Base-by-base conservation (phyloP, 257 asterid genomes). In the Cordia subcordata region DNA sequence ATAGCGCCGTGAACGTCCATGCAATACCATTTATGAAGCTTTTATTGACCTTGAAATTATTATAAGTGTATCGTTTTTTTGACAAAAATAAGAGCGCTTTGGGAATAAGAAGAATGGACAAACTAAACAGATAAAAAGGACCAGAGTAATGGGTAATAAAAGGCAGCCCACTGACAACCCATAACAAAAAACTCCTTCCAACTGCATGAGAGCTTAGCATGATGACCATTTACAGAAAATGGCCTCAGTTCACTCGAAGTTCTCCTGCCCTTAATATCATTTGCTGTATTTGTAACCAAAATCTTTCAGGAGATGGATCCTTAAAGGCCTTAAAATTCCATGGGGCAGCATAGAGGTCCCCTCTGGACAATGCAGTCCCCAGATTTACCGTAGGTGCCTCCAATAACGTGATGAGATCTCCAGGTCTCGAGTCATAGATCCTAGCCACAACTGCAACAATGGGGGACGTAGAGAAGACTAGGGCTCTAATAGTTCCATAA, bases 131-230 rank as follows among this genome's bases (percentile, higher is more conserved):
- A 75, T 79, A 86, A 39, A n/a, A 84, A 72, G 57, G 71, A 55
- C 79, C 82, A 93, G 37, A 93, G 64, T 58, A 85, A 69, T 8
- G 94, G 95, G 70, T 75, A 73, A 75, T 89, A 89, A 44, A 93
- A 78, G 21, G 79, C 81, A 57, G 74, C 90, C 97, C 92, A 93
- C 44, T 93, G 97, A 72, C 94, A 93, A 55, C 97, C 97, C 99
- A 93, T 86, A 60, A 93, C 94, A 8, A 89, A 35, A 75, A 87
- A 81, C 68, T 86, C 99, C 75, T 67, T 82, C 94, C 85, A 89
- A 57, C 69, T 84, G 92, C 95, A 90, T 1, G 69, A 55, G 62
- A 86, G 69, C 68, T 71, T 72, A 15, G 91, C 81, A 12, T 78
- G 87, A 62, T 67, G 55, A 58, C 94, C 95, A 49, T 40, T 79